Evolutionary conservation across 768 basidiomycete genomes (phyloP).

Genomic region (Lentinula sp.): DNA sequence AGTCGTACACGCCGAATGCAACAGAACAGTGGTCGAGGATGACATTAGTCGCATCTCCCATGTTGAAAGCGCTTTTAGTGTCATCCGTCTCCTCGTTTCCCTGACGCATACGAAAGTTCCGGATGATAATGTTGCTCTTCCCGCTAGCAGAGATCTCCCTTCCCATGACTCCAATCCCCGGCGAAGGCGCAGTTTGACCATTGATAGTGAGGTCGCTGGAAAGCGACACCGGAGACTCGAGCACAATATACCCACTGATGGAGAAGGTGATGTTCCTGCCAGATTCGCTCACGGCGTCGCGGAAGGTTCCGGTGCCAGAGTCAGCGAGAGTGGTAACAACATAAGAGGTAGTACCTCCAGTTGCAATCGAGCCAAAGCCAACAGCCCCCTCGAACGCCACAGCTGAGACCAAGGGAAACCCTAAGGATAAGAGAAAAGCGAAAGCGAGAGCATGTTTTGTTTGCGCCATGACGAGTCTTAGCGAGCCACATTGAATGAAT

Average conservation of each 20-base stretch:
- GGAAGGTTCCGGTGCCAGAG: too few species aligned
- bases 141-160: slow-evolving; percentile 14
- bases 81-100: slow-evolving; percentile 15
- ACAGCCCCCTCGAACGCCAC: too few species aligned
- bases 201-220: slow-evolving; percentile 15
- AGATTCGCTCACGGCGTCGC: slow-evolving; percentile 1
- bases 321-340: too few species aligned
- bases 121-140: slow-evolving; percentile 15
- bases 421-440: too few species aligned
- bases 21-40: slow-evolving; percentile 17
- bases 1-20: slow-evolving; percentile 2
- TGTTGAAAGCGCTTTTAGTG: slow-evolving; percentile 16
- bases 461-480: too few species aligned
- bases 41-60: slow-evolving; percentile 15
- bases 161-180: slow-evolving; percentile 17
- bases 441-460: too few species aligned
- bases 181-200: slow-evolving; percentile 17
- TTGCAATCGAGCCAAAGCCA: too few species aligned
- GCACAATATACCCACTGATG: slow-evolving; percentile 17
- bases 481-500: too few species aligned
- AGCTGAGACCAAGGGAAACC: too few species aligned
- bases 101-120: slow-evolving; percentile 16
- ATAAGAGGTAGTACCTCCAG: too few species aligned
- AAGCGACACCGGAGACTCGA: slow-evolving; percentile 14
- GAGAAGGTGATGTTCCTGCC: slow-evolving; percentile 18